Percentiles rank a stretch among this genome's conserved stretches.
These are phyloP conservation scores for Hypoxylon sp. DNA, from an alignment of 2,329 filamentous ascomycete genomes.

Conservation along the genomic window DNA sequence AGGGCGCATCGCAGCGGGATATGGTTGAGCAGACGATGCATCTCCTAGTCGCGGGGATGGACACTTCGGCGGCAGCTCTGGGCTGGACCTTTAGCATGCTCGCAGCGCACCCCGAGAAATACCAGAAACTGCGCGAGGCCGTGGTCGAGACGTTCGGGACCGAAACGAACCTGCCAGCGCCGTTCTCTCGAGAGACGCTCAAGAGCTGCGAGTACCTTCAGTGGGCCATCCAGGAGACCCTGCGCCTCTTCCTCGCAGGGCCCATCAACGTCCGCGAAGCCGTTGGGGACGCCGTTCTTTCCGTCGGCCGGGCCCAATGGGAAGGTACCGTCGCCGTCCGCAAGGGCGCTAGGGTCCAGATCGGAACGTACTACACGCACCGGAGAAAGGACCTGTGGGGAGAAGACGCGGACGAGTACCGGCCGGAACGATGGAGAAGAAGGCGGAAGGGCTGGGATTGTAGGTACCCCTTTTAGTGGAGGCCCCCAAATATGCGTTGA, in stretches of 20 bases:
- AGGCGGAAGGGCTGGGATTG: constrained; percentile 12
- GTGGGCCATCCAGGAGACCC: constrained; percentile 15
- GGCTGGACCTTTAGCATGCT: constrained; percentile 19
- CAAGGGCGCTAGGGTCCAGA: not conserved
- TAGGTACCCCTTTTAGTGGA: constrained; percentile 8
- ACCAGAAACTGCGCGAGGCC: constrained; percentile 2
- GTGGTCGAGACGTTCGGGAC: constrained; percentile 9
- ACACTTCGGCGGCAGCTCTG: constrained; percentile 6
- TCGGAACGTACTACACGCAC: constrained; percentile 3
- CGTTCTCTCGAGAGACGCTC: constrained; percentile 6
- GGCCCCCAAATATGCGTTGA: constrained; percentile 8
- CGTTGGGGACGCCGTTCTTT: not conserved
- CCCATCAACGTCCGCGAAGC: constrained; percentile 4
- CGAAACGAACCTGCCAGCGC: constrained; percentile 2
- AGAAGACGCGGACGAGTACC: constrained; percentile 10
- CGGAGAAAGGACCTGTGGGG: constrained; percentile 11
- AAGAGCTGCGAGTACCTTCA: constrained; percentile 15
- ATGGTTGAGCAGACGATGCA: constrained; percentile 17
- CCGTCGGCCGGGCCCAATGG: constrained; percentile 4
- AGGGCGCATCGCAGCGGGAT: constrained; percentile 7
- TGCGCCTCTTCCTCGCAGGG: constrained; percentile 8
- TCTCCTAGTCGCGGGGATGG: constrained; percentile 13
- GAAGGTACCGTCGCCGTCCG: constrained; percentile 2
- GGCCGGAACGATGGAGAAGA: constrained; percentile 1
- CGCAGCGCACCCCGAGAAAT: constrained; percentile 4